Evolutionary conservation across 1,284 basidiomycete genomes (phyloP).

Genomic region (Mycosarcoma mackinlayi): DNA sequence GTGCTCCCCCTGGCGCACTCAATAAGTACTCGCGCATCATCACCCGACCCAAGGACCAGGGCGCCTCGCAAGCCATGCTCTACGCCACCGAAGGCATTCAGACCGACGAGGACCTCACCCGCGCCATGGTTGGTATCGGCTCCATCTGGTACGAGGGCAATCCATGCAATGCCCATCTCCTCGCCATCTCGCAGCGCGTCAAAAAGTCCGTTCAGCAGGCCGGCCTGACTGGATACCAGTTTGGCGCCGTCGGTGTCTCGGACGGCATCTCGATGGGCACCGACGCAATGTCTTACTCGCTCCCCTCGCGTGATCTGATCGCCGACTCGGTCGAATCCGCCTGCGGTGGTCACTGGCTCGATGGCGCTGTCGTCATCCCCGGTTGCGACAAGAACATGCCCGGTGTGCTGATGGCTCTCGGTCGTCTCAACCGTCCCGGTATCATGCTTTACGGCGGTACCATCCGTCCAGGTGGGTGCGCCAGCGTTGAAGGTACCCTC

Average conservation of each 20-base stretch:
- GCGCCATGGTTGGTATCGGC: constrained; percentile 67
- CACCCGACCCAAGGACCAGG: constrained; percentile 67
- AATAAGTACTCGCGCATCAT: constrained; percentile 64
- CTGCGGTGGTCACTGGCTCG: constrained; percentile 67
- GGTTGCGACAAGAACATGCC: constrained; percentile 69
- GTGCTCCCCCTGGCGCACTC: constrained; percentile 59
- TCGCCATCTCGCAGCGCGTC: constrained; percentile 62
- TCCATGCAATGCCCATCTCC: constrained; percentile 67
- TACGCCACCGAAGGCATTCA: constrained; percentile 66
- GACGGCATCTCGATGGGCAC: constrained; percentile 68
- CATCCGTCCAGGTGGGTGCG: constrained; percentile 64
- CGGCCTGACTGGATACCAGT: constrained; percentile 67
- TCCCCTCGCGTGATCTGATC: constrained; percentile 65
- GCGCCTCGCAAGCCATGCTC: constrained; percentile 67
- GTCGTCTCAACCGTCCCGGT: constrained; percentile 66
- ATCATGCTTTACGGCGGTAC: constrained; percentile 68
- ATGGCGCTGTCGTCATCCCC: constrained; percentile 64
- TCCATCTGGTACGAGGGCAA: constrained; percentile 68
- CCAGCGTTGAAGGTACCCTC: constrained; percentile 53
- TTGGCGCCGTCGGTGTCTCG: constrained; percentile 66
- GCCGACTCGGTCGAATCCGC: constrained; percentile 67
- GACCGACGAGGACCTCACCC: constrained; percentile 61
- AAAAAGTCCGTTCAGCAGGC: constrained; percentile 59
- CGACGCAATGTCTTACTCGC: constrained; percentile 66
- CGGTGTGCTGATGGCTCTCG: constrained; percentile 67